A percentile compares a stretch with the other conserved stretches of the same genome.
These are phyloP conservation scores for Mortierella sp. DNA, from an alignment of 371 early-diverging fungal genomes.

Conservation along the genomic window DNA sequence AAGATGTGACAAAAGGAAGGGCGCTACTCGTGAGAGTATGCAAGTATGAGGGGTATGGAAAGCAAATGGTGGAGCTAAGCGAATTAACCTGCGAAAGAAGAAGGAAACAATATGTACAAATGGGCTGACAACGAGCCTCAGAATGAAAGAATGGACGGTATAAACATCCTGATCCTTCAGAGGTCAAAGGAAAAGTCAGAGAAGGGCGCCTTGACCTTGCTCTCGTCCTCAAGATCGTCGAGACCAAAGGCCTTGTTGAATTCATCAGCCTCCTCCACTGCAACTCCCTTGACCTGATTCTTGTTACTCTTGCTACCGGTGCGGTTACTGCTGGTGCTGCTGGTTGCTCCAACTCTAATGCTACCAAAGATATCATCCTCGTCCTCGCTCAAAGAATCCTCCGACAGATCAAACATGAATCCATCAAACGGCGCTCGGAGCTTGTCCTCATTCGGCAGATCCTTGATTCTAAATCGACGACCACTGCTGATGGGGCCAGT, in stretches of 20 bases:
- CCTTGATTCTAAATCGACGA: conserved; percentile 39
- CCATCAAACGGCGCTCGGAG: conserved; percentile 47
- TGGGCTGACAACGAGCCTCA: neutral
- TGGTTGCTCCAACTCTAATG: neutral
- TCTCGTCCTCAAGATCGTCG: conserved; percentile 40
- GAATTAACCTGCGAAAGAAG: neutral
- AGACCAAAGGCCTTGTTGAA: conserved; percentile 39
- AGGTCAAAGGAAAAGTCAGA: conserved; percentile 45
- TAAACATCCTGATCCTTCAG: neutral
- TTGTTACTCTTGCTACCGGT: neutral
- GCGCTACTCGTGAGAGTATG: neutral
- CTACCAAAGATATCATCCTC: conserved; percentile 40
- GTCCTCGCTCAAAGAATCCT: conserved; percentile 40
- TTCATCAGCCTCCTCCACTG: conserved; percentile 12
- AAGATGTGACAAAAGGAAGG: too few species aligned
- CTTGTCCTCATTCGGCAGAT: conserved; percentile 33
- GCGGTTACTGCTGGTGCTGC: neutral
- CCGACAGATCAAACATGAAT: conserved; percentile 45
- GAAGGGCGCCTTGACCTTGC: conserved; percentile 41
- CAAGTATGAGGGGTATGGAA: neutral
- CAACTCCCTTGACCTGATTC: neutral
- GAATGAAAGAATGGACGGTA: neutral
- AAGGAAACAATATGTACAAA: conserved; percentile 5
- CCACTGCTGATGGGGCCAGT: conserved; percentile 16
- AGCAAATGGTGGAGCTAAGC: neutral